Evolutionary conservation across 345 rosid genomes (phyloP).

Genomic region (Mercurialis annua): DNA sequence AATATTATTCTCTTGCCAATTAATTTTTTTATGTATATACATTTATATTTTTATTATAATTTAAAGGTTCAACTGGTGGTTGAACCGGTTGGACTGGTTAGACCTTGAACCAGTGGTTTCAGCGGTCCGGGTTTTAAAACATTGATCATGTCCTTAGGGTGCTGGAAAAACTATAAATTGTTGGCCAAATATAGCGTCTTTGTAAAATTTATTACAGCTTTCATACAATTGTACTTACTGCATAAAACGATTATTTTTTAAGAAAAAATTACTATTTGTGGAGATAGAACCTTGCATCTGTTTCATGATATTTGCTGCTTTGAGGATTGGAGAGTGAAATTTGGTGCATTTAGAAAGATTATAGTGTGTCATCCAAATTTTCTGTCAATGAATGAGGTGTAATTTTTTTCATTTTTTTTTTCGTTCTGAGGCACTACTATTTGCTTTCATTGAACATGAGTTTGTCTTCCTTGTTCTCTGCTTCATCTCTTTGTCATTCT

Average conservation of each 20-base stretch:
- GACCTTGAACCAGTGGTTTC: too few relatives aligned
- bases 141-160: neutral
- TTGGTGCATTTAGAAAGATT: neutral
- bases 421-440: neutral
- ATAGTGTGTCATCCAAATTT: neutral
- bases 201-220: neutral
- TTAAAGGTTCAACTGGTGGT: too few relatives aligned
- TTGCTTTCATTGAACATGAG: neutral
- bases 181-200: neutral
- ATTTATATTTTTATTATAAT: too few relatives aligned
- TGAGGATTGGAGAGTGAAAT: neutral
- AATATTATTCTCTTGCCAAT: too few relatives aligned
- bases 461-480: neutral
- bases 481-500: constrained; percentile 7
- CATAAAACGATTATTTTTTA: neutral
- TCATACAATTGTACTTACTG: too few relatives aligned
- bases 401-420: too few relatives aligned
- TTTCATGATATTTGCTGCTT: neutral
- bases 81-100: too few relatives aligned
- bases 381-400: constrained; percentile 1
- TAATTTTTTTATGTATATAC: too few relatives aligned
- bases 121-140: too few relatives aligned
- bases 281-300: neutral
- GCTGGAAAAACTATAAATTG: neutral
- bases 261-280: neutral